Percentiles rank a stretch among this genome's conserved stretches.
phyloP scores from a whole-genome alignment of 768 basidiomycete species.

The Boletus rufocinnamomeus region DNA sequence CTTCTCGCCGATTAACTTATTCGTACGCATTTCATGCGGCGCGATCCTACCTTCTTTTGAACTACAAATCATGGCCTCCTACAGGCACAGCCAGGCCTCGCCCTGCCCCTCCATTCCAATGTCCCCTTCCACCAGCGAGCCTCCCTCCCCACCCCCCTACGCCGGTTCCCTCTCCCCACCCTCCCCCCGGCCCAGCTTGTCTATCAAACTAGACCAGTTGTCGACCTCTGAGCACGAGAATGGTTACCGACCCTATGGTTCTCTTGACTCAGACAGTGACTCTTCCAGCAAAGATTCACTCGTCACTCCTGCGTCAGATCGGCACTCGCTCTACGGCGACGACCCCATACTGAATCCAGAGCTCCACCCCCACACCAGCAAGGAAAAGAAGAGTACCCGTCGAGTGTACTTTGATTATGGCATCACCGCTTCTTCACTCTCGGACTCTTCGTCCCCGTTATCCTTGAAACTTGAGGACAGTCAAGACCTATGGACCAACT shows the following conservation, averaged over 20 bases:
- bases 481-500: background rate
- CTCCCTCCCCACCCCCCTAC: background rate
- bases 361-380: background rate
- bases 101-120: background rate
- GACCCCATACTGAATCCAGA: constrained; percentile 1
- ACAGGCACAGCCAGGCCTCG: background rate
- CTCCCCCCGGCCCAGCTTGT: background rate
- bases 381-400: constrained; percentile 22
- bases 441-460: background rate
- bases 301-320: background rate
- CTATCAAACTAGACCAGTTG: background rate
- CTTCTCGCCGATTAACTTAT: background rate
- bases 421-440: constrained; percentile 6
- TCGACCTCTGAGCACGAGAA: background rate
- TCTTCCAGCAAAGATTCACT: constrained; percentile 12
- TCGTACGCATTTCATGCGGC: constrained; percentile 3
- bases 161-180: background rate
- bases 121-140: background rate
- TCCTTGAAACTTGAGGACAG: constrained; percentile 11
- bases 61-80: constrained; percentile 14
- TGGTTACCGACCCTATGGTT: background rate
- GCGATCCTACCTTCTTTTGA: background rate
- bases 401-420: constrained; percentile 28
- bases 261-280: constrained; percentile 18
- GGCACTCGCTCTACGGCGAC: constrained; percentile 8